Percentiles rank a stretch among this genome's conserved stretches.
phyloP scores from a whole-genome alignment of 345 rosid genomes.

The Chamaenerion angustifolium region DNA sequence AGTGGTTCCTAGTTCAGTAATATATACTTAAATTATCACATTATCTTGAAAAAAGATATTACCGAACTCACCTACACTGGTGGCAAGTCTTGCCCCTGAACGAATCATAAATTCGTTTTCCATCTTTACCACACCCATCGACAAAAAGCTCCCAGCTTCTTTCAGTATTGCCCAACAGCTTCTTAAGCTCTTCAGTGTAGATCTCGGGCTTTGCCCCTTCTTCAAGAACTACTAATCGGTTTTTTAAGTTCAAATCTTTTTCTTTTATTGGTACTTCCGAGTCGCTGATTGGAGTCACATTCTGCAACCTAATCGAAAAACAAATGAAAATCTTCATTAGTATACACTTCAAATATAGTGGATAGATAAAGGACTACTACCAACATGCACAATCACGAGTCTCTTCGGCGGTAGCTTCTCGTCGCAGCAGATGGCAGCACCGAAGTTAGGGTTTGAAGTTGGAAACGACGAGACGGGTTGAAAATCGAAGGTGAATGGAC shows the following conservation, averaged over 20 bases:
- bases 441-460: no score
- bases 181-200: conserved; percentile 65
- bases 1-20: no score
- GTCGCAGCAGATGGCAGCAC: no score
- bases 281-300: conserved; percentile 43
- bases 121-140: conserved; percentile 60
- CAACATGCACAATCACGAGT: no score
- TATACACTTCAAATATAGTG: no score
- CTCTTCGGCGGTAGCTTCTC: no score
- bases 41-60: no score
- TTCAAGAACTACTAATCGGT: conserved; percentile 15
- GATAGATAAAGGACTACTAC: no score
- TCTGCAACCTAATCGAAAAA: conserved; percentile 53
- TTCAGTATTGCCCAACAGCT: conserved; percentile 64
- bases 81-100: conserved; percentile 80
- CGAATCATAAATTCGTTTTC: conserved; percentile 69
- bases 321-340: background rate
- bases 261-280: conserved; percentile 26
- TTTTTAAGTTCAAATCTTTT: conserved; percentile 14
- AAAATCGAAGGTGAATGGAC: no score
- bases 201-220: conserved; percentile 55
- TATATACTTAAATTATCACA: no score
- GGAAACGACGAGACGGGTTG: no score
- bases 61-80: conserved; percentile 61
- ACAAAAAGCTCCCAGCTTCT: conserved; percentile 62